Evolutionary conservation across 2,329 filamentous ascomycete genomes (phyloP).

Genomic region (Sarocladium strictum): DNA sequence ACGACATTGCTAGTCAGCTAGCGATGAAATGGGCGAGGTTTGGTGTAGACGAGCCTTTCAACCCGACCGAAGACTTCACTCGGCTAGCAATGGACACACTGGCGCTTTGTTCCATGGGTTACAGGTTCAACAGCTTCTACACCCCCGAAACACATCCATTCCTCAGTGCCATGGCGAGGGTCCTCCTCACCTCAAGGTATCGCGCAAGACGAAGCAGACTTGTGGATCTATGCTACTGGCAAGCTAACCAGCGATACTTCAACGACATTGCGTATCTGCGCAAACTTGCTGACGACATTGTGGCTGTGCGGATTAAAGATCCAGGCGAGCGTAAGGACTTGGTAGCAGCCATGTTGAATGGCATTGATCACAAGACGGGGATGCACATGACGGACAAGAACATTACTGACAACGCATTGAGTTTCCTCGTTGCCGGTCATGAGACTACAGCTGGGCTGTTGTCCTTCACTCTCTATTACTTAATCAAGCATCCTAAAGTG

Average conservation of each 20-base stretch:
- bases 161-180: background rate
- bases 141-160: conserved; percentile 26
- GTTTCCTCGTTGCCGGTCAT: conserved; percentile 63
- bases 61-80: conserved; percentile 52
- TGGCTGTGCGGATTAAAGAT: conserved; percentile 46
- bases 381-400: conserved; percentile 53
- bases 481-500: conserved; percentile 56
- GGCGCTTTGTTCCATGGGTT: conserved; percentile 42
- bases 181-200: conserved; percentile 14
- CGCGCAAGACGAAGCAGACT: conserved; percentile 37
- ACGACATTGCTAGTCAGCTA: conserved; percentile 46
- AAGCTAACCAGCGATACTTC: conserved; percentile 43
- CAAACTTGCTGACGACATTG: conserved; percentile 47
- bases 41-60: conserved; percentile 35
- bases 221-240: conserved; percentile 37
- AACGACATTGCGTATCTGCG: conserved; percentile 50
- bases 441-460: conserved; percentile 66
- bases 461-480: conserved; percentile 58
- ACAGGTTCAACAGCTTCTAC: conserved; percentile 57
- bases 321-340: conserved; percentile 58
- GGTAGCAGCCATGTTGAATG: conserved; percentile 62
- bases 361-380: conserved; percentile 59
- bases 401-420: conserved; percentile 66
- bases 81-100: conserved; percentile 55
- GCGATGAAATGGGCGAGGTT: conserved; percentile 48